These are phyloP conservation scores for Osmanthus fragrans DNA, from an alignment of 257 asterid species.

Conservation along the genomic window DNA sequence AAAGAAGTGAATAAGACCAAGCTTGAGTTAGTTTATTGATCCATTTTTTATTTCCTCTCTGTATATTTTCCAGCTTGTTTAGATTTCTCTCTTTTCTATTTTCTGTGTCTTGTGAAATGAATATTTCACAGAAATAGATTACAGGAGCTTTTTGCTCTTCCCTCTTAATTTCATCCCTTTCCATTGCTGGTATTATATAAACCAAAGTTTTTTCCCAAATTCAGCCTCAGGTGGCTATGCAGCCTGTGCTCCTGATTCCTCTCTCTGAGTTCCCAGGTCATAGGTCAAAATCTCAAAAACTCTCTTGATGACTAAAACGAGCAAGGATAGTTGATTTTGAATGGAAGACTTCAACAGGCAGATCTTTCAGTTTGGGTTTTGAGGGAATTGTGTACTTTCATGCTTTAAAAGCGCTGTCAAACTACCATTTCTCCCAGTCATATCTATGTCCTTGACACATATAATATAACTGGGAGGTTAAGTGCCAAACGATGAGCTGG, in stretches of 20 bases:
- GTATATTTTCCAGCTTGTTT: too few relatives aligned
- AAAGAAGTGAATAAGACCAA: not conserved
- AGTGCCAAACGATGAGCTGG: not conserved
- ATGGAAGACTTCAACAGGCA: too few relatives aligned
- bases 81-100: too few relatives aligned
- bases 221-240: too few relatives aligned
- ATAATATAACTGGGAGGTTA: not conserved
- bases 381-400: not conserved
- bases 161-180: too few relatives aligned
- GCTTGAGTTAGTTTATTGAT: not conserved
- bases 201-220: too few relatives aligned
- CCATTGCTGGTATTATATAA: too few relatives aligned
- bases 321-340: not conserved
- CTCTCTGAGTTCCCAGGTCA: not conserved
- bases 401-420: not conserved
- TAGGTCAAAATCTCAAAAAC: not conserved
- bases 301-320: not conserved
- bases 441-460: not conserved
- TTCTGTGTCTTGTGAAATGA: too few relatives aligned
- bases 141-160: too few relatives aligned
- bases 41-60: not conserved
- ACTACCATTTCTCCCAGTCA: too few relatives aligned
- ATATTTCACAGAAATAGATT: too few relatives aligned
- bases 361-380: not conserved
- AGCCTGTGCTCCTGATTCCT: too few relatives aligned